Base-by-base conservation (phyloP, 2,329 filamentous ascomycete species). In the Ophiobolus disseminans region DNA sequence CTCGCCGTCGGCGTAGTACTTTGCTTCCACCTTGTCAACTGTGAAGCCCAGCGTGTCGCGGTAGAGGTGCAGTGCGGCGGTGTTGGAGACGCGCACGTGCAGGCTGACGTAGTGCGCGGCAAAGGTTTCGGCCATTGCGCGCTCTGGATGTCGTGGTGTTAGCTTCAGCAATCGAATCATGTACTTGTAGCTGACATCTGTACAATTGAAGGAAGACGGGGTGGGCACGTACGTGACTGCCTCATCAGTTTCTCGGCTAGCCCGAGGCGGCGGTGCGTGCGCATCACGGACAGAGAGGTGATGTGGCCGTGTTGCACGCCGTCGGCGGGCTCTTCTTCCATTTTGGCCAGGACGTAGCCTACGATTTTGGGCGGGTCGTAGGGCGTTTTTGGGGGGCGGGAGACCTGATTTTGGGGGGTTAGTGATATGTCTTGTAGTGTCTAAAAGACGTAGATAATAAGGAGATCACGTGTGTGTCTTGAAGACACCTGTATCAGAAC, bases 271-370 rank as follows among this genome's bases (percentile, higher is more conserved):
- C 94, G 80, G 76, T 99, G 94, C 60, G 94, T 99, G 59, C 94
- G 82, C 94, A 97, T 99, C 34, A 99, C 94, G 68, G 87, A 92
- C 68, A 99, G 76, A 62, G 88, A 92, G 36, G 94, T 99, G 69
- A 99, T 97, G 78, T 99, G 94, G 13, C 94, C 94, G 76, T 97
- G 94, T 63, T 88, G 89, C 31, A 97, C 80, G 49, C 92, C 92
- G 73, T 97, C 93, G 51, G 87, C 72, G 6, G 94, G 93, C 75
- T 97, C 94, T 79, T 99, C 94, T 76, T 99, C 94, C 92, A 99
- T 99, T 82, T 99, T 99, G 41, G 94, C 94, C 20, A 99, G 86
- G n/a, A 99, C 94, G 73, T 99, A 99, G 65, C 94, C 94, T 19
- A 99, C 94, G 53, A 99, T 96, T 77, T 97, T 96, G 60, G 94